Base-by-base conservation (phyloP, 805 yeast genomes). In the Lipomyces mesembrius region DNA sequence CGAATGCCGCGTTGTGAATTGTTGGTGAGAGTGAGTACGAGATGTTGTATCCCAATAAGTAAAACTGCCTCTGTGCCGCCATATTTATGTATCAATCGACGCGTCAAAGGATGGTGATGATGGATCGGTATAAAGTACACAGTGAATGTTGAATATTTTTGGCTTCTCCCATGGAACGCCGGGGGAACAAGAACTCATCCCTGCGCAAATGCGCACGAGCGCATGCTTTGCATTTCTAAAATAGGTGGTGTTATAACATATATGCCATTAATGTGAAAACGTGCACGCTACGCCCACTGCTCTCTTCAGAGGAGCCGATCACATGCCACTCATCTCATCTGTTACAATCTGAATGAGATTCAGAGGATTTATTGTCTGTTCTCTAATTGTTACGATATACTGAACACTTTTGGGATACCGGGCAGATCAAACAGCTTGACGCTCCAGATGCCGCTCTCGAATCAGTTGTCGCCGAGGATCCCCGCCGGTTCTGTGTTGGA, bases 21-120 rank as follows among this genome's bases (percentile, higher is more conserved):
- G 83, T 80, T 55, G 99, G 99, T 1, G 98, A 92, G 77, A 92
- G 86, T 1, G 98, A 92, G 77, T 93, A 97, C 8, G 85, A 49
- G 59, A 73, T 67, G 51, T 71, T 70, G 55, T 52, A 57, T 2
- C 75, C 75, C 25, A 71, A 66, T 52, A 73, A 59, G 62, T 51
- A 67, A 55, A 70, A 73, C 66, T 85, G 81, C 78, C 86, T 84
- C 8, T n/a, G 14, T 27, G 58, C 35, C 25, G 57, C 22, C 25
- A 37, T 39, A 27, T 22, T 39, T 17, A 32, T 20, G 55, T 20
- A 22, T n/a, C 9, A 20, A 27, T 32, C 49, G 59, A 29, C 35
- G 25, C 17, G 51, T 8, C 29, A 32, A 17, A n/a, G 49, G 49
- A 17, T 43, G 8, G 49, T 35, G 39, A 35, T 35, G 39, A 29